Conservation (phyloP, 805 yeast genomes). For the Wickerhamomyces canadensis region DNA sequence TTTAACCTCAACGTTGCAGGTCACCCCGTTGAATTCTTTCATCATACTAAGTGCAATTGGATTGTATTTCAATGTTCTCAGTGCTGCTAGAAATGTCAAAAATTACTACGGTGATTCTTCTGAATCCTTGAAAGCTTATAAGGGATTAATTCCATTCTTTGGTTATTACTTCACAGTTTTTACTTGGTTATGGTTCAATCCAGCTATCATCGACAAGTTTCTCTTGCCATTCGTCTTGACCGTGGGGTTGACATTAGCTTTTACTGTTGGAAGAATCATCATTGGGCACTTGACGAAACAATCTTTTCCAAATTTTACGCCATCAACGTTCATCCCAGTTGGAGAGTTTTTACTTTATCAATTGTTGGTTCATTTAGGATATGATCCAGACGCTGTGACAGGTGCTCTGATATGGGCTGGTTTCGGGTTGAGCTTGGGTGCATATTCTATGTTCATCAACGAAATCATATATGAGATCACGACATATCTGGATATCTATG, state of each 20-base stretch:
- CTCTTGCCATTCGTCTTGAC: constrained; percentile 59
- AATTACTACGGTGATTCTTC: constrained; percentile 32
- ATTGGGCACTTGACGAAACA: constrained; percentile 80
- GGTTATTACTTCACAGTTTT: constrained; percentile 29
- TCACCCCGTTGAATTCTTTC: constrained; percentile 40
- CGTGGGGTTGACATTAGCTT: constrained; percentile 73
- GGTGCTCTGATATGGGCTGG: constrained; percentile 57
- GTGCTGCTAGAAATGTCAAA: constrained; percentile 60
- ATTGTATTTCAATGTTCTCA: constrained; percentile 56
- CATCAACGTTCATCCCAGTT: constrained; percentile 64
- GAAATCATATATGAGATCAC: constrained; percentile 81
- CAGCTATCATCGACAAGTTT: constrained; percentile 27
- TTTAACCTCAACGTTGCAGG: constrained; percentile 15
- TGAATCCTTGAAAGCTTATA: constrained; percentile 33
- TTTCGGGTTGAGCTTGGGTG: constrained; percentile 58
- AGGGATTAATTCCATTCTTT: constrained; percentile 63
- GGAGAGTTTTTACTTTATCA: constrained; percentile 34
- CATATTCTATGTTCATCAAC: constrained; percentile 66
- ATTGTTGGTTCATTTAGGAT: constrained; percentile 21
- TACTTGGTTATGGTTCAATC: constrained; percentile 46
- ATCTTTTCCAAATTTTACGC: constrained; percentile 65
- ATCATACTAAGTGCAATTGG: constrained; percentile 47
- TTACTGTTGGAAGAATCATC: constrained; percentile 86
- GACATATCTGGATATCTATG: constrained; percentile 75
- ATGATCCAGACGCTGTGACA: constrained; percentile 37